phyloP scores from a whole-genome alignment of 2,329 filamentous ascomycete species.

The Ampelomyces quisqualis region DNA sequence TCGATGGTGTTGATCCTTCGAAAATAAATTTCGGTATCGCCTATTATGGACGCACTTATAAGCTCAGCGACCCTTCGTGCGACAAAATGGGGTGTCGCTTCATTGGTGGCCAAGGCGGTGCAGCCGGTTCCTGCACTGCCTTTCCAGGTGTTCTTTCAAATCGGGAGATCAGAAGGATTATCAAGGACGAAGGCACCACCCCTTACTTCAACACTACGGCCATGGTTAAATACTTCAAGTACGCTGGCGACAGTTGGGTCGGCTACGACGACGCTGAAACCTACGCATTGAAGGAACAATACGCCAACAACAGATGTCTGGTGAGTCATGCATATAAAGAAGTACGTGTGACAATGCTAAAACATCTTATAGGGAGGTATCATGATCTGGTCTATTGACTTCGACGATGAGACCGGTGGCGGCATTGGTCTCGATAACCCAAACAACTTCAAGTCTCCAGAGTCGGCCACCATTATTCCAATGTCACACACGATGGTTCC shows the following conservation, averaged over 20 bases:
- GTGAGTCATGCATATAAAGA: neutral
- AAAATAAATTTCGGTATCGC: conserved; percentile 50
- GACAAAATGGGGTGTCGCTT: conserved; percentile 39
- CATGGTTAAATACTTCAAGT: conserved; percentile 38
- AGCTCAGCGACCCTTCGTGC: conserved; percentile 21
- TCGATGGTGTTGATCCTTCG: conserved; percentile 43
- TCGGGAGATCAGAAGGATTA: conserved; percentile 40
- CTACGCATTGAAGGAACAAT: conserved; percentile 50
- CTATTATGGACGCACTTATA: conserved; percentile 48
- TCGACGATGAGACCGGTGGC: conserved; percentile 13
- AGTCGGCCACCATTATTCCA: conserved; percentile 10
- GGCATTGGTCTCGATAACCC: conserved; percentile 9
- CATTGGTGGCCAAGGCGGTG: conserved; percentile 14
- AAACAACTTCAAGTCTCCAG: conserved; percentile 8
- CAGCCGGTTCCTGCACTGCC: conserved; percentile 23
- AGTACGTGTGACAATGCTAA: neutral
- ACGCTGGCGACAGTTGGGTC: conserved; percentile 39
- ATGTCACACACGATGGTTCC: conserved; percentile 8
- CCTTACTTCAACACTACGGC: conserved; percentile 27
- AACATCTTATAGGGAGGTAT: conserved; percentile 14
- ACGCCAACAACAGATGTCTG: conserved; percentile 32
- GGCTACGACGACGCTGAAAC: conserved; percentile 45
- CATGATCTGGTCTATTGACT: conserved; percentile 24
- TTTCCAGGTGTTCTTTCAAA: conserved; percentile 33
- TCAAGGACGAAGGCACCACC: conserved; percentile 16